phyloP scores from a whole-genome alignment of 345 rosid genomes.

The Carallia pectinifolia region DNA sequence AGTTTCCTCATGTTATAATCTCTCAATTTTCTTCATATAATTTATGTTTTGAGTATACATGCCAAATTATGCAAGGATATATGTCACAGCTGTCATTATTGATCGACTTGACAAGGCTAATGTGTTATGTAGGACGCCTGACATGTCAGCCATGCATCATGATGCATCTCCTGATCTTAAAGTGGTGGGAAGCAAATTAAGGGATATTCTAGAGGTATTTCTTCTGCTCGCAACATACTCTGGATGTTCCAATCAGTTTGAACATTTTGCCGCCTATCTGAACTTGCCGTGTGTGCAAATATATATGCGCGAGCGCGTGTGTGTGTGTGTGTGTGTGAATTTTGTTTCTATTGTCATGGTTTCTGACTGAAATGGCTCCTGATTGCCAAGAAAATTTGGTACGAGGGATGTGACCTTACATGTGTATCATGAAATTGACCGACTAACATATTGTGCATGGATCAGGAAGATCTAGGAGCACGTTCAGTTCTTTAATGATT shows the following conservation, averaged over 20 bases:
- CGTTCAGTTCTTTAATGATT: neutral
- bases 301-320: no score
- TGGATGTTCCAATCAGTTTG: neutral
- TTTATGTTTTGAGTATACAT: no score
- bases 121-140: conserved; percentile 55
- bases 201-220: conserved; percentile 59
- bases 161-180: conserved; percentile 68
- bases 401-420: neutral
- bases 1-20: no score
- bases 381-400: neutral
- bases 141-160: conserved; percentile 78
- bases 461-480: no score
- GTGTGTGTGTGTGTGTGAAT: neutral
- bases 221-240: conserved; percentile 1
- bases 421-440: no score
- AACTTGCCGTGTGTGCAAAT: neutral
- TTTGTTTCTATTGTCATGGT: neutral
- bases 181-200: conserved; percentile 59
- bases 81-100: neutral
- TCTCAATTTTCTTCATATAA: no score
- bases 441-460: no score
- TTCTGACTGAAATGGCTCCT: neutral
- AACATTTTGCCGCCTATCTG: neutral
- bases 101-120: neutral
- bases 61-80: neutral